These are phyloP conservation scores for Lentinula sp. DNA, from an alignment of 768 basidiomycete genomes.

Conservation along the genomic window DNA sequence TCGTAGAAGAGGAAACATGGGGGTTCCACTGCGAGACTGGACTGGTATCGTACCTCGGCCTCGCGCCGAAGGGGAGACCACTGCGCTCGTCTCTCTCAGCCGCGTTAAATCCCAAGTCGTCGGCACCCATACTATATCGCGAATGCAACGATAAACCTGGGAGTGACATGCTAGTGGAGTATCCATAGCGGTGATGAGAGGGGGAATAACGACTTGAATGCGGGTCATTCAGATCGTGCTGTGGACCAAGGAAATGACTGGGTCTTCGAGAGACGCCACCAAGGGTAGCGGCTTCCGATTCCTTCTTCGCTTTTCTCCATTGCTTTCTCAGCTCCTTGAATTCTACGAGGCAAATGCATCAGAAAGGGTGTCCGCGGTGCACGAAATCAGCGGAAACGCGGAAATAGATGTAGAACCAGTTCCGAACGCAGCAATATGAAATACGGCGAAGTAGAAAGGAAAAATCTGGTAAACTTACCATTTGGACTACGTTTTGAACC, in stretches of 20 bases:
- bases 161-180: conserved; percentile 13
- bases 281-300: conserved; percentile 27
- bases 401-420: background rate
- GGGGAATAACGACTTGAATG: background rate
- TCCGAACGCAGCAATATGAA: background rate
- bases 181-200: conserved; percentile 3
- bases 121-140: conserved; percentile 19
- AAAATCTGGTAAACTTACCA: conserved; percentile 45
- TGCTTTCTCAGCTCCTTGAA: conserved; percentile 97
- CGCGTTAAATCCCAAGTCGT: conserved; percentile 24
- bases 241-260: background rate
- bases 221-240: conserved; percentile 3
- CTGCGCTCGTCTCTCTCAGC: conserved; percentile 21
- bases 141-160: conserved; percentile 19
- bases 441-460: conserved; percentile 10
- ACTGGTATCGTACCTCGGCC: conserved; percentile 25
- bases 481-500: conserved; percentile 84
- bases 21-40: conserved; percentile 30
- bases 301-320: conserved; percentile 94
- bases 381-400: conserved; percentile 6
- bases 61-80: conserved; percentile 15
- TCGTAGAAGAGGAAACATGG: conserved; percentile 18
- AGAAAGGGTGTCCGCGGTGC: conserved; percentile 4
- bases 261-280: background rate
- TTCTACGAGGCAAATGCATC: conserved; percentile 43